Evolutionary conservation across 352 stramenopile species (phyloP).

Genomic region (Globisporangium mamillatum): DNA sequence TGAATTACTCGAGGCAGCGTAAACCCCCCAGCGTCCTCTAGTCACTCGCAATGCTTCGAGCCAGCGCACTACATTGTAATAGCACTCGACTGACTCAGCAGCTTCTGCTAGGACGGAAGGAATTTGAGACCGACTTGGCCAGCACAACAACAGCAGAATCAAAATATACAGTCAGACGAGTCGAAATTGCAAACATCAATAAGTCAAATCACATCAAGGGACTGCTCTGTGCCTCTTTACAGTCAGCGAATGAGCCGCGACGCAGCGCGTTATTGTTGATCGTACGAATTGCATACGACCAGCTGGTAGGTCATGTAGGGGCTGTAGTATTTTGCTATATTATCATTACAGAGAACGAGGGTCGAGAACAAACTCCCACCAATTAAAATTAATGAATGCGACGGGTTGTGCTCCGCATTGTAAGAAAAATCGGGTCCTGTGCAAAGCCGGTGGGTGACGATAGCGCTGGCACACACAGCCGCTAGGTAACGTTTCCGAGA

Average conservation of each 20-base stretch:
- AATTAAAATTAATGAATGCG: neutral
- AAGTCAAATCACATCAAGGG: neutral
- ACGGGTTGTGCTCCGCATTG: neutral
- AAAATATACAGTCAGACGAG: neutral
- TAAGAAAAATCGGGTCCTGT: neutral
- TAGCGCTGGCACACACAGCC: neutral
- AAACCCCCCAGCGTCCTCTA: neutral
- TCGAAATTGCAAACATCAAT: neutral
- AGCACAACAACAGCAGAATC: neutral
- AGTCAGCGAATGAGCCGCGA: neutral
- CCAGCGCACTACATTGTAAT: neutral
- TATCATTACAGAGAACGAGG: no score
- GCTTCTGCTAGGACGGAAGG: neutral
- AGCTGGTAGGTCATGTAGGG: neutral
- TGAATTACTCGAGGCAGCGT: neutral
- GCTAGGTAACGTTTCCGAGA: neutral
- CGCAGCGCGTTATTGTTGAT: neutral
- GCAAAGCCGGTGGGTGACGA: neutral
- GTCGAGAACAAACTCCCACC: no score
- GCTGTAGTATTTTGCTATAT: no score
- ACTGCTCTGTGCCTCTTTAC: neutral
- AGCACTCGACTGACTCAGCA: neutral
- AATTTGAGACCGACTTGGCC: neutral
- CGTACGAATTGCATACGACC: neutral
- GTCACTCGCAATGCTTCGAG: neutral